Evolutionary conservation across 306 rosid species (phyloP), one percentile per base, ranked within the genome.

Genomic region (Cicer chorassanicum): DNA sequence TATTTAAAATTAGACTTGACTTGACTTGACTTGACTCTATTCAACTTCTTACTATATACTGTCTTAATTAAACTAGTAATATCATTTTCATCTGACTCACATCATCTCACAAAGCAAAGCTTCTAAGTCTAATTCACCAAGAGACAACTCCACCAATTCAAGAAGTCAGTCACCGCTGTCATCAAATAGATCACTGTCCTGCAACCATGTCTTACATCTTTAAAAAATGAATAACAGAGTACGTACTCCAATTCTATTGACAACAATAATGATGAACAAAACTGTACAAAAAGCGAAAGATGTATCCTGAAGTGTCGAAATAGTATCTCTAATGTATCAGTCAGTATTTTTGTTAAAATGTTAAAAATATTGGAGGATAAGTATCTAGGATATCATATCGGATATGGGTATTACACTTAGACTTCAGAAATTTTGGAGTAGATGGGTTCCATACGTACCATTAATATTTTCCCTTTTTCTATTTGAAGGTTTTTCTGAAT

Each of bases 381-480:
- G 68, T n/a, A 62, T 62, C 48, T 7, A 62, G 46, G 46, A 15
- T 39, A 63, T 14, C 29, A 63, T 38, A 62, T 62, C 7, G 8
- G 46, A 13, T 6, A 34, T 14, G 68, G n/a, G 19, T 38, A 9
- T 19, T 13, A 56, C 63, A 36, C 46, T 14, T 12, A 36, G 14
- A 39, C 68, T 62, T 62, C 0, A 62, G 46, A 12, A 63, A 63
- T 40, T 63, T 40, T 40, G 68, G 34, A 40, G 48, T 40, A 65
- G 34, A 16, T 41, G 14, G 34, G 9, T 14, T 65, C 42, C 70
- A 41, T 42, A 5, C 18, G 51, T 36, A 66, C 51, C 70, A 38
- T 45, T 42, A 9, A 34, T 44, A 12, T 61, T n/a, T 34, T 14
- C 1, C 19, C 11, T 66, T 34, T 44, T 39, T 14, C 46, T 57